Conservation (phyloP, 164 flowering plant species). For the Vitis rupestris region DNA sequence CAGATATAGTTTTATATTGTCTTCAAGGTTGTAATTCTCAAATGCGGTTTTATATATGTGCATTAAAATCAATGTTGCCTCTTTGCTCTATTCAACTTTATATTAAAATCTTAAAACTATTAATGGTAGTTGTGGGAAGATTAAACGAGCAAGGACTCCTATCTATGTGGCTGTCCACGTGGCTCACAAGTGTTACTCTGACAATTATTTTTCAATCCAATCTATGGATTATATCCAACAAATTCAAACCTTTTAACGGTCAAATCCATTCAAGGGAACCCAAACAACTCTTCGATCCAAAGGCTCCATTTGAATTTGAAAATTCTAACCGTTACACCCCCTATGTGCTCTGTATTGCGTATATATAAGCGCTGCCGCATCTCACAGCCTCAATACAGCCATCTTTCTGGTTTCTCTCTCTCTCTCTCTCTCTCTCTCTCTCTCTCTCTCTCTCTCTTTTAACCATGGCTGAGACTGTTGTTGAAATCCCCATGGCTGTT, state of each 20-base stretch:
- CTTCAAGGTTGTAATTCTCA: too few relatives aligned
- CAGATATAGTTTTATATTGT: too few relatives aligned
- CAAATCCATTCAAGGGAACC: slow-evolving; percentile 2
- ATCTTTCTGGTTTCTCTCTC: background rate
- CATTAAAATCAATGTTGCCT: too few relatives aligned
- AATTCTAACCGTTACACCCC: slow-evolving; percentile 39
- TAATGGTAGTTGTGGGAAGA: too few relatives aligned
- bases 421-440: slow-evolving; percentile 11
- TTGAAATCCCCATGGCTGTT: slow-evolving; percentile 20
- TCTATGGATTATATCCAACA: too few relatives aligned
- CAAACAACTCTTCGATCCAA: slow-evolving; percentile 1
- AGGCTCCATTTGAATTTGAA: slow-evolving; percentile 38
- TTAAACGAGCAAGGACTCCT: too few relatives aligned
- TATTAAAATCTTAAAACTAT: too few relatives aligned
- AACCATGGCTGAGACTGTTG: slow-evolving; percentile 36
- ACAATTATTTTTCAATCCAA: too few relatives aligned
- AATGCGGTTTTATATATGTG: too few relatives aligned
- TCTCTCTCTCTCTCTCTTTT: slow-evolving; percentile 8
- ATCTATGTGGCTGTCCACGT: too few relatives aligned
- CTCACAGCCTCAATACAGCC: slow-evolving; percentile 1
- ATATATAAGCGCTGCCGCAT: background rate
- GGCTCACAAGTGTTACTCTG: too few relatives aligned
- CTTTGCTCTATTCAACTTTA: too few relatives aligned
- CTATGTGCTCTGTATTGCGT: background rate
- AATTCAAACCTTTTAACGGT: slow-evolving; percentile 7